A percentile compares a stretch with the other conserved stretches of the same genome.
Conservation (phyloP, 179 eudicot species). For the Pouteria campechiana region DNA sequence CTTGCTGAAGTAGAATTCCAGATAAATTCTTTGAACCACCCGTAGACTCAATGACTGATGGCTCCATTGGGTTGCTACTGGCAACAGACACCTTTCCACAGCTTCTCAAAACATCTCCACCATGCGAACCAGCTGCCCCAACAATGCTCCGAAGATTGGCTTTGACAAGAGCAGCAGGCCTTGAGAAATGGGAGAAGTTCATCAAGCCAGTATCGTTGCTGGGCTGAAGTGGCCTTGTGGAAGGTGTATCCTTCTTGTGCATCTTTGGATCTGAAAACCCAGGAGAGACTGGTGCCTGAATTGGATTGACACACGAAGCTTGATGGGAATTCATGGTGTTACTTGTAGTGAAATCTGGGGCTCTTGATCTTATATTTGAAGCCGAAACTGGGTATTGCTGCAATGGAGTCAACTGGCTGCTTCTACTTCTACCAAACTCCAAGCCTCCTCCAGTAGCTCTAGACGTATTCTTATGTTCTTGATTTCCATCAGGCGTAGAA, state of each 20-base stretch:
- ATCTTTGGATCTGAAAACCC: constrained; percentile 14
- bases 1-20: constrained; percentile 14
- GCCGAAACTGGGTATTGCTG: constrained; percentile 8
- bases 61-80: constrained; percentile 15
- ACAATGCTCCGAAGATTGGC: constrained; percentile 16
- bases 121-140: constrained; percentile 6
- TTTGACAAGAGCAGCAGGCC: constrained; percentile 37
- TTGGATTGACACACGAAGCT: constrained; percentile 16
- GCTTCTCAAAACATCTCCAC: constrained; percentile 14
- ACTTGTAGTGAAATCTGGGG: constrained; percentile 22
- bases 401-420: constrained; percentile 12
- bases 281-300: constrained; percentile 16
- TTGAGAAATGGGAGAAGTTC: constrained; percentile 73
- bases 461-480: constrained; percentile 15
- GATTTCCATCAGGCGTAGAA: constrained; percentile 6
- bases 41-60: constrained; percentile 14
- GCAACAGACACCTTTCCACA: constrained; percentile 17
- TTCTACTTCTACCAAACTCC: constrained; percentile 16
- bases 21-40: constrained; percentile 22
- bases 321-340: constrained; percentile 14
- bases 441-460: constrained; percentile 22
- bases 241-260: constrained; percentile 33
- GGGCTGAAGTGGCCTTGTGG: too few relatives aligned
- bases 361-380: constrained; percentile 33
- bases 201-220: constrained; percentile 30